A percentile compares a stretch with the other conserved stretches of the same genome.
Conservation (phyloP, 768 basidiomycete genomes). For the Leccinum arenicola region DNA sequence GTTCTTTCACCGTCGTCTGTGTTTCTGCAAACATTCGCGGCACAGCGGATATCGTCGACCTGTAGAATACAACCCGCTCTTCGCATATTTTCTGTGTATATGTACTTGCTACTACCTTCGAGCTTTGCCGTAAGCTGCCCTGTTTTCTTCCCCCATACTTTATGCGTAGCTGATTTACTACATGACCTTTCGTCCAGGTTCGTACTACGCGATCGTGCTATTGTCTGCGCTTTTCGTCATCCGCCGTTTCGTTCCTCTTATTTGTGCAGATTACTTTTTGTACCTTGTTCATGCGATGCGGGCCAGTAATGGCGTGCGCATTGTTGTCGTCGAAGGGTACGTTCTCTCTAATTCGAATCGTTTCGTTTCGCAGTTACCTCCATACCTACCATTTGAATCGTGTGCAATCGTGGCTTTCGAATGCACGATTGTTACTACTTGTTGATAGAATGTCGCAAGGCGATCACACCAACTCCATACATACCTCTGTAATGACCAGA, state of each 20-base stretch:
- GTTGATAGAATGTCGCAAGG: neutral
- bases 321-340: neutral
- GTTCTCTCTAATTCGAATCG: neutral
- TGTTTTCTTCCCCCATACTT: slow-evolving; percentile 7
- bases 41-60: slow-evolving; percentile 13
- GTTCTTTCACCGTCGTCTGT: slow-evolving; percentile 5
- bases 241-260: slow-evolving; percentile 6
- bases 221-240: slow-evolving; percentile 9
- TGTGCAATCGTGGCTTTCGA: neutral
- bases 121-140: neutral
- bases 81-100: slow-evolving; percentile 30
- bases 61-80: slow-evolving; percentile 26
- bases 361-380: neutral
- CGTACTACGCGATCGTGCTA: slow-evolving; percentile 7
- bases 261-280: neutral
- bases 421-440: neutral
- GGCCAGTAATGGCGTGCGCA: neutral
- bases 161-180: slow-evolving; percentile 23
- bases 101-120: slow-evolving; percentile 21
- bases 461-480: neutral
- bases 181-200: slow-evolving; percentile 3
- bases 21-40: slow-evolving; percentile 5
- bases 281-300: neutral
- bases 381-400: too few relatives aligned
- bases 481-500: neutral